phyloP scores from a whole-genome alignment of 75 land plant genomes.

The Pinus taeda region DNA sequence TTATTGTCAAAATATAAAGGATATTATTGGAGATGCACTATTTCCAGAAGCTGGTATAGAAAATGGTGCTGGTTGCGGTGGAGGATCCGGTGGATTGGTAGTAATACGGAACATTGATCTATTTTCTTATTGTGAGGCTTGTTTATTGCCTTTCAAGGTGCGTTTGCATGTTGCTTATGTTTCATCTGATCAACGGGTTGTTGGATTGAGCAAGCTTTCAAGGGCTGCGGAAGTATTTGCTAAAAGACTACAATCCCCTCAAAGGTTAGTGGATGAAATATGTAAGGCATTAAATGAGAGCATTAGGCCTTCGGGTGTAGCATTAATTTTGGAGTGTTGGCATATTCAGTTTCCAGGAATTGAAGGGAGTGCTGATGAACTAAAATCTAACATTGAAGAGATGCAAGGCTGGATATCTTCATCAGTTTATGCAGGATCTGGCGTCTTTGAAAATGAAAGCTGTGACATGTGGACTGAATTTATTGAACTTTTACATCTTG shows the following conservation, averaged over 20 bases:
- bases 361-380: constrained; percentile 16
- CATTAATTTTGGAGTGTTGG: constrained; percentile 60
- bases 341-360: constrained; percentile 65
- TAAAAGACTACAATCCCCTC: constrained; percentile 71
- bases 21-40: constrained; percentile 76
- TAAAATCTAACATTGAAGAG: constrained; percentile 4
- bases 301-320: constrained; percentile 81
- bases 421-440: constrained; percentile 49
- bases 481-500: constrained; percentile 48
- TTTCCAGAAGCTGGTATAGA: constrained; percentile 82
- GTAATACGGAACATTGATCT: constrained; percentile 77
- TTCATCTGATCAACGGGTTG: constrained; percentile 72
- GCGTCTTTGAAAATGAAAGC: constrained; percentile 48
- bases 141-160: constrained; percentile 82
- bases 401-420: constrained; percentile 35
- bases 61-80: constrained; percentile 52
- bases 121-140: constrained; percentile 81
- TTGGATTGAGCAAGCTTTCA: constrained; percentile 88
- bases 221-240: constrained; percentile 79
- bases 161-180: constrained; percentile 86
- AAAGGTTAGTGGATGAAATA: constrained; percentile 62
- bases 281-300: constrained; percentile 52
- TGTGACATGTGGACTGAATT: constrained; percentile 65
- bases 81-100: constrained; percentile 86
- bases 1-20: constrained; percentile 58